Percentiles rank a stretch among this genome's conserved stretches.
Conservation (phyloP, 352 stramenopile species). For the Blastocystis sp. region DNA sequence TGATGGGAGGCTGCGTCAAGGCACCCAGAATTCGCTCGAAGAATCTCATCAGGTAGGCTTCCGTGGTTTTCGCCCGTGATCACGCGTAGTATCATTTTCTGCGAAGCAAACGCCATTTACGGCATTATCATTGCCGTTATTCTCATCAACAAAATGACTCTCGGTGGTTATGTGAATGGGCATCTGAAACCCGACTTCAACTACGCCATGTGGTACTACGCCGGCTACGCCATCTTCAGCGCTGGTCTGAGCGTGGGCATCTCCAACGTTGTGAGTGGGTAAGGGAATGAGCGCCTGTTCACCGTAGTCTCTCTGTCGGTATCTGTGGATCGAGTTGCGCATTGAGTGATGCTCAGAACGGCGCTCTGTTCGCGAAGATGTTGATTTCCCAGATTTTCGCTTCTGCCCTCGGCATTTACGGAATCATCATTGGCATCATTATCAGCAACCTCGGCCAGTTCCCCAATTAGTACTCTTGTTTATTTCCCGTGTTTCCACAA, state of each 20-base stretch:
- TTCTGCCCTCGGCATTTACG: constrained; percentile 84
- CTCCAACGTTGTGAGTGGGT: constrained; percentile 85
- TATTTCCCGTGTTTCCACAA: constrained; percentile 27
- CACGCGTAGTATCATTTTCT: constrained; percentile 83
- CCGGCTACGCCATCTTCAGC: constrained; percentile 82
- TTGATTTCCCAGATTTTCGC: constrained; percentile 88
- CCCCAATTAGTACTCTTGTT: constrained; percentile 76
- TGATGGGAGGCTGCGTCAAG: constrained; percentile 82
- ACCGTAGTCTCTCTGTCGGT: constrained; percentile 79
- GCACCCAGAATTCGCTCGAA: constrained; percentile 84
- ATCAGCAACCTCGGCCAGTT: constrained; percentile 85
- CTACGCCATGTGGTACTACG: constrained; percentile 80
- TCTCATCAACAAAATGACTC: constrained; percentile 80
- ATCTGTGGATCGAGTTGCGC: constrained; percentile 84
- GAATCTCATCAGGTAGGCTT: constrained; percentile 80
- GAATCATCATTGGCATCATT: constrained; percentile 87
- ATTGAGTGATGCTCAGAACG: constrained; percentile 83
- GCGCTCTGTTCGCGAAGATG: constrained; percentile 84
- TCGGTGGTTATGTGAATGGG: neutral
- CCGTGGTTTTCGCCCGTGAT: neutral
- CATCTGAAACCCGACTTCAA: constrained; percentile 71
- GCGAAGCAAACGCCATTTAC: constrained; percentile 85
- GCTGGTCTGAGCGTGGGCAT: constrained; percentile 81
- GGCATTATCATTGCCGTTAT: constrained; percentile 87
- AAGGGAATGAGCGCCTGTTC: constrained; percentile 64